Base-by-base conservation (phyloP, 768 basidiomycete genomes). In the Leucocoprinus birnbaumii region DNA sequence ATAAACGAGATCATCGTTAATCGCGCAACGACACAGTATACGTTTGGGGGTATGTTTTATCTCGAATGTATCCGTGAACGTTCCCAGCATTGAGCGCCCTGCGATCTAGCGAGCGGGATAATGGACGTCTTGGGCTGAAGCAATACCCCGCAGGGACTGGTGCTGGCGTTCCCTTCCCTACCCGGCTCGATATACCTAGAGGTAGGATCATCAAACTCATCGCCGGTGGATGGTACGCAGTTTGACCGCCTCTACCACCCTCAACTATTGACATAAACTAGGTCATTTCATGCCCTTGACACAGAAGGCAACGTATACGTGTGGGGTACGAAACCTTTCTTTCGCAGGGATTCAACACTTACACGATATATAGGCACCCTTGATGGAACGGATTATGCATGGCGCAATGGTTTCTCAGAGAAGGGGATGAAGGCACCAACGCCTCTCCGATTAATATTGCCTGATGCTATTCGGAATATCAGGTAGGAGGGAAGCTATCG, bases 281-380 rank as follows among this genome's bases (percentile, higher is more conserved):
- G 91, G 91, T 90, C 86, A 27, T 95, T 93, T 68, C 87, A 93
- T 63, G 91, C 90, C 2, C 70, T 95, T 38, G 89, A 94, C 67
- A 84, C 89, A 1, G 67, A 79, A 47, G 93, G 93, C 6, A 68
- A 72, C 26, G 69, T 95, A 21, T 79, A 85, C 63, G 86, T 86
- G n/a, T 95, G 93, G 91, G 94, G 91, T 89, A 62, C 55, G 73
- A 63, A 40, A 24, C 5, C 45, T 43, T 45, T 45, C 45, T 45
- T 51, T 2, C 13, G 21, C 40, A n/a, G 10, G 21, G 37, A 24
- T n/a, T 27, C 10, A 52, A 35, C 8, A 24, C 26, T 55, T 1
- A 45, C 21, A 9, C 21, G 26, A 27, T 10, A 34, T 16, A 7
- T 50, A 91, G 90, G 89, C 24, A 80, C 83, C 4, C 67, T 91